Percentiles rank a stretch among this genome's conserved stretches.
These are phyloP conservation scores for Candida anutae DNA, from an alignment of 1,139 yeast species.

Conservation along the genomic window DNA sequence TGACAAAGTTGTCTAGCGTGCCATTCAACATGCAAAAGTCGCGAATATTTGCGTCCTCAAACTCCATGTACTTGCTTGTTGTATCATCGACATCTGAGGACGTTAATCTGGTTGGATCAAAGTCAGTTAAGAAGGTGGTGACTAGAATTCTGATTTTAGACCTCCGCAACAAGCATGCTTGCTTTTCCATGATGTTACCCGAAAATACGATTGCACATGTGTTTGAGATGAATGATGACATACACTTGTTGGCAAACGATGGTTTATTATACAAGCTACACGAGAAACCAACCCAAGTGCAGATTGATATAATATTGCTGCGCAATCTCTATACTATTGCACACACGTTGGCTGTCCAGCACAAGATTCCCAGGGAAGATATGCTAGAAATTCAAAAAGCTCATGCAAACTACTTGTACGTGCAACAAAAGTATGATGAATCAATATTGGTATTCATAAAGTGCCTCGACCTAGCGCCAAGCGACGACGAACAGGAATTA, in stretches of 20 bases:
- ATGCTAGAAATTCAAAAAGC: slow-evolving; percentile 50
- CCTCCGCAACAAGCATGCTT: slow-evolving; percentile 57
- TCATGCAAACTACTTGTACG: slow-evolving; percentile 68
- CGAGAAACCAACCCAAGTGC: slow-evolving; percentile 60
- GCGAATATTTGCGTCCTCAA: slow-evolving; percentile 32
- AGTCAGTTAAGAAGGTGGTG: slow-evolving; percentile 8
- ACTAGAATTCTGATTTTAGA: slow-evolving; percentile 63
- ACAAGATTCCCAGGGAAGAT: slow-evolving; percentile 27
- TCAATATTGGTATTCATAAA: slow-evolving; percentile 64
- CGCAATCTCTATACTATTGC: slow-evolving; percentile 72
- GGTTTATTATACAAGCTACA: slow-evolving; percentile 65
- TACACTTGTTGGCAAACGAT: slow-evolving; percentile 62
- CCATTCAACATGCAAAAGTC: slow-evolving; percentile 55
- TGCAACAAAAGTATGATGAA: slow-evolving; percentile 54
- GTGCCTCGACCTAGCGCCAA: slow-evolving; percentile 20
- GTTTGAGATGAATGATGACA: slow-evolving; percentile 46
- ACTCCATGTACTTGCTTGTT: slow-evolving; percentile 46
- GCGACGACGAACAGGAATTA: slow-evolving; percentile 12
- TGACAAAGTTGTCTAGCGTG: slow-evolving; percentile 50
- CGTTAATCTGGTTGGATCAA: slow-evolving; percentile 2
- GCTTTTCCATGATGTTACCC: slow-evolving; percentile 63
- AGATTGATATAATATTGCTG: slow-evolving; percentile 62
- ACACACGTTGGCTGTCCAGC: slow-evolving; percentile 53
- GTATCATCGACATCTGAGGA: slow-evolving; percentile 39
- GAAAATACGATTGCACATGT: slow-evolving; percentile 49